Evolutionary conservation across 371 early-diverging fungal species (phyloP).

Genomic region (Rhizomucor pusillus): DNA sequence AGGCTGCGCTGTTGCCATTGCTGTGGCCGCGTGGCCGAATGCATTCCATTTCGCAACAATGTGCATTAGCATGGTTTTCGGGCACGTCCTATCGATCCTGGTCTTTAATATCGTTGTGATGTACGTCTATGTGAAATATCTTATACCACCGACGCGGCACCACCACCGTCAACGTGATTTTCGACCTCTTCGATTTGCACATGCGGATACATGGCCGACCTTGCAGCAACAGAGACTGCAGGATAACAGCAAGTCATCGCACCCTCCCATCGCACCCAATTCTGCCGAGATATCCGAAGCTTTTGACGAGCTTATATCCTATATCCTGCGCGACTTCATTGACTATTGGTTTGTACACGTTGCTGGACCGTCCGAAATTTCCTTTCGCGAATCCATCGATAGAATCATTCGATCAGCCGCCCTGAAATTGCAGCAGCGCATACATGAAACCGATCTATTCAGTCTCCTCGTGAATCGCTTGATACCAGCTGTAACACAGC

Average conservation of each 20-base stretch:
- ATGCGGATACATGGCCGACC: conserved; percentile 15
- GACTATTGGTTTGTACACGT: conserved; percentile 58
- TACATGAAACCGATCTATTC: conserved; percentile 56
- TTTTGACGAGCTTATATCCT: conserved; percentile 38
- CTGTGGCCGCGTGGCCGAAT: neutral
- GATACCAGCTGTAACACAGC: conserved; percentile 66
- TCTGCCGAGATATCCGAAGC: conserved; percentile 35
- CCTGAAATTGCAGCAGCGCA: conserved; percentile 31
- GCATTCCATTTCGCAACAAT: neutral
- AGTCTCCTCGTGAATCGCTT: conserved; percentile 57
- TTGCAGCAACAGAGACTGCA: conserved; percentile 13
- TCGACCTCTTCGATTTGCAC: conserved; percentile 25
- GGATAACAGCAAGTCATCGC: conserved; percentile 8
- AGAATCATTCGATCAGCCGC: conserved; percentile 43
- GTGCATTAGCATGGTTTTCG: neutral
- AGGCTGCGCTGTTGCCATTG: neutral
- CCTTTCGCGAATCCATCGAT: conserved; percentile 44
- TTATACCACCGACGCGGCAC: conserved; percentile 24
- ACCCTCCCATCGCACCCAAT: conserved; percentile 3
- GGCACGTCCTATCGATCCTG: conserved; percentile 6
- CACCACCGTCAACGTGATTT: conserved; percentile 13
- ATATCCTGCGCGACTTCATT: conserved; percentile 56
- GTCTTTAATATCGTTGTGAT: conserved; percentile 32
- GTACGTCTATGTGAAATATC: conserved; percentile 38
- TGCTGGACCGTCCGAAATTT: conserved; percentile 26